Evolutionary conservation across 2,329 filamentous ascomycete genomes (phyloP).

Genomic region (Phaeoacremonium minimum): DNA sequence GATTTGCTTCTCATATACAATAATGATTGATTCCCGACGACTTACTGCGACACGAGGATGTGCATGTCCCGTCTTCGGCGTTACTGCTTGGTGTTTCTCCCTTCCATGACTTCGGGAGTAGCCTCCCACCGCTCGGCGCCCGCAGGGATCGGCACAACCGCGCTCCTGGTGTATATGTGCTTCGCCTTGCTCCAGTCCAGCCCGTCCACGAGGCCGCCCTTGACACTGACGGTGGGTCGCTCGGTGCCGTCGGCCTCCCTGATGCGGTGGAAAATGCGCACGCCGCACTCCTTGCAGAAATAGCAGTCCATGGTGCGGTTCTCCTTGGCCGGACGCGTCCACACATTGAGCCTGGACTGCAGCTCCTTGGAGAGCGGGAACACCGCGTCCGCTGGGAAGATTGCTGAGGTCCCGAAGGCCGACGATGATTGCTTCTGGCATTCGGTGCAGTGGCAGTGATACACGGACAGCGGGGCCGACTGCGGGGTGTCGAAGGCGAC

Average conservation of each 20-base stretch:
- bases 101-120: neutral
- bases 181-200: conserved; percentile 31
- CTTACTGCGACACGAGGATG: too few relatives aligned
- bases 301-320: conserved; percentile 27
- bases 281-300: conserved; percentile 29
- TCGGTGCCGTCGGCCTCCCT: conserved; percentile 29
- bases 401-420: conserved; percentile 30
- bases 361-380: conserved; percentile 24
- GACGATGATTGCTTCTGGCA: conserved; percentile 28
- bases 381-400: conserved; percentile 23
- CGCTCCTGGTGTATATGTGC: conserved; percentile 41
- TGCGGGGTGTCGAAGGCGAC: conserved; percentile 22
- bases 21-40: too few relatives aligned
- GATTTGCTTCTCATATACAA: too few relatives aligned
- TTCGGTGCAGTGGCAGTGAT: conserved; percentile 30
- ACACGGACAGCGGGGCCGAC: conserved; percentile 18
- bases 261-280: conserved; percentile 40
- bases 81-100: too few relatives aligned
- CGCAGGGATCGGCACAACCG: conserved; percentile 37
- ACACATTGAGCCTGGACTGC: conserved; percentile 17
- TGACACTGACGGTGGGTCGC: conserved; percentile 33
- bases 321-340: conserved; percentile 19
- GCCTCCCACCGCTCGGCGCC: conserved; percentile 12
- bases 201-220: conserved; percentile 39
- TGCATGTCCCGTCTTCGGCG: too few relatives aligned